Evolutionary conservation across 2,329 filamentous ascomycete genomes (phyloP).

Genomic region (Arthrobotrys megalospora): DNA sequence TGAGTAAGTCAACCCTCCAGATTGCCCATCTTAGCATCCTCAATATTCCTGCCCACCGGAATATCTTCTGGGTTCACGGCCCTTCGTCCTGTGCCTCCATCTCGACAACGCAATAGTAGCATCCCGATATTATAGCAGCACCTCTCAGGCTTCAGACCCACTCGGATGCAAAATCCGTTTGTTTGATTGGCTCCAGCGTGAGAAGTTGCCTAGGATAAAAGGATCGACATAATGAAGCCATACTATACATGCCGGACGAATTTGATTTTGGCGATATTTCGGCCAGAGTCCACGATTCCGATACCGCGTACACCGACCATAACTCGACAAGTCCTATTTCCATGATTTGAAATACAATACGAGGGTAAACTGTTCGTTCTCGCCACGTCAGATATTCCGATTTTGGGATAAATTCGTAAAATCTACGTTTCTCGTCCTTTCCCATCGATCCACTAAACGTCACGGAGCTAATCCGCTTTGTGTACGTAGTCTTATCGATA

Average conservation of each 20-base stretch:
- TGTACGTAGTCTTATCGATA: too few species aligned
- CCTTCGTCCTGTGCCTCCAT: background rate
- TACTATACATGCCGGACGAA: background rate
- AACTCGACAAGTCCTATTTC: background rate
- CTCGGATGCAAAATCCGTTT: background rate
- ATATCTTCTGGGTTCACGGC: background rate
- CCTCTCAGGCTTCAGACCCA: constrained; percentile 23
- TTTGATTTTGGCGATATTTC: constrained; percentile 9
- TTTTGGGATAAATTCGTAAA: background rate
- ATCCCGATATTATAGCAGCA: constrained; percentile 16
- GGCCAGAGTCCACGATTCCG: constrained; percentile 5
- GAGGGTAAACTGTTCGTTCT: background rate
- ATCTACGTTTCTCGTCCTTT: too few species aligned
- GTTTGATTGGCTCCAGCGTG: constrained; percentile 22
- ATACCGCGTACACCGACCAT: background rate
- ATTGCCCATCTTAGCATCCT: too few species aligned
- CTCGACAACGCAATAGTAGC: constrained; percentile 23
- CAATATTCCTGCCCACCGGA: background rate
- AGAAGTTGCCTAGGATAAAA: constrained; percentile 28
- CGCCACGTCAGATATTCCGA: background rate
- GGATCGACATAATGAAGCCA: constrained; percentile 37
- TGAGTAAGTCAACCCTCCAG: too few species aligned
- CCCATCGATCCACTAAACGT: too few species aligned
- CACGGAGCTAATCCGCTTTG: too few species aligned
- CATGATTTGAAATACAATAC: constrained; percentile 3